Percentiles rank a stretch among this genome's conserved stretches.
Conservation (phyloP, 1,284 basidiomycete species). For the Tilletiaria anomala region DNA sequence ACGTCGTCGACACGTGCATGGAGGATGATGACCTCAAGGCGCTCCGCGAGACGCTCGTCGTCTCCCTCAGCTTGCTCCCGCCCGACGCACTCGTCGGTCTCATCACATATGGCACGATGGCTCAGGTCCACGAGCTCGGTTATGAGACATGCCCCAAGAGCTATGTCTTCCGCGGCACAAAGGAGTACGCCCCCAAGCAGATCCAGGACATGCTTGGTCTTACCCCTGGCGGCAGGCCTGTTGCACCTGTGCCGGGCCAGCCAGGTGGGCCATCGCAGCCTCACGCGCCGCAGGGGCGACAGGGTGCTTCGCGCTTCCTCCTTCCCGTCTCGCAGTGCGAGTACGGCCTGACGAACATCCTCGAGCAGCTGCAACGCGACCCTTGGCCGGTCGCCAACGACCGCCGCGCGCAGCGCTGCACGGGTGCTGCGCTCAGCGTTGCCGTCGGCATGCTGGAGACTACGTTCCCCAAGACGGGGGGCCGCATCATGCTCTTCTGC, state of each 20-base stretch:
- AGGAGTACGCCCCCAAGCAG: conserved; percentile 91
- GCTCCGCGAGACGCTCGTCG: conserved; percentile 75
- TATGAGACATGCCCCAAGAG: conserved; percentile 94
- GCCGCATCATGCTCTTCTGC: conserved; percentile 86
- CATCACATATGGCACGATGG: conserved; percentile 93
- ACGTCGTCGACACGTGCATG: conserved; percentile 92
- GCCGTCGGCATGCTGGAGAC: conserved; percentile 91
- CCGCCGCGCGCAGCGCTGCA: conserved; percentile 86
- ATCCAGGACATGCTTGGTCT: conserved; percentile 94
- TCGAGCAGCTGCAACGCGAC: conserved; percentile 77
- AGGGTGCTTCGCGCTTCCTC: conserved; percentile 82
- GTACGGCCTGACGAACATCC: conserved; percentile 85
- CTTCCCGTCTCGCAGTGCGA: conserved; percentile 86
- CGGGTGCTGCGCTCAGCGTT: conserved; percentile 83
- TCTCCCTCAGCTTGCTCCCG: conserved; percentile 81
- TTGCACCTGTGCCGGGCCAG: conserved; percentile 43
- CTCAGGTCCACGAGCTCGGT: conserved; percentile 96
- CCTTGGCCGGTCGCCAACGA: conserved; percentile 96
- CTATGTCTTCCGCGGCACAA: conserved; percentile 97
- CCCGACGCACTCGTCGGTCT: conserved; percentile 87
- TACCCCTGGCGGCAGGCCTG: conserved; percentile 44
- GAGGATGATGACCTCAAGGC: conserved; percentile 94
- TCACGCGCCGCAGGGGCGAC: conserved; percentile 53
- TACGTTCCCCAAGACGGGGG: conserved; percentile 89
- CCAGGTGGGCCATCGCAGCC: too few relatives aligned